Base-by-base conservation (phyloP, 169 alveolate genomes). In the Eimeria acervulina region DNA sequence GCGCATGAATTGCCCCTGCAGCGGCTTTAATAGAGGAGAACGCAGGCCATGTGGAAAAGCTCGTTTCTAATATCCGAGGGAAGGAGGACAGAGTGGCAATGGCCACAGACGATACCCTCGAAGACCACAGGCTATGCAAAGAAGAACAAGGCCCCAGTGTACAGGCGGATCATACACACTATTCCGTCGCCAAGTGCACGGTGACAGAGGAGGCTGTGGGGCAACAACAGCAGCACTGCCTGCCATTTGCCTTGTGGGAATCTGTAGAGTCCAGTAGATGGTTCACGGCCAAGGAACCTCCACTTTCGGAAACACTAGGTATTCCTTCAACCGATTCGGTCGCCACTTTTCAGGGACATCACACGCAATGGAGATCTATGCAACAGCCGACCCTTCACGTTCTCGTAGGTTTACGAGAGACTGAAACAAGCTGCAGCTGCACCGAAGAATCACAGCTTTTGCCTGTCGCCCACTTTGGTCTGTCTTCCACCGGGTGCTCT, bases 391-490 rank as follows among this genome's bases (percentile, higher is more conserved):
- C 81, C 4, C 81, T 70, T n/a, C 44, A 70, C 81, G 81, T 31
- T 70, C 81, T 31, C 10, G 81, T 70, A 28, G 47, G 81, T 44
- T 28, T 70, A 47, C 51, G 47, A 36, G 47, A 70, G 47, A 15
- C 12, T 13, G 51, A 70, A 5, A 70, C 81, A 4, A 15, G 81
- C 28, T 70, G 8, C 81, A 33, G 81, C 81, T 70, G 81, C 51
- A 33, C n/a, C 47, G 81, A 70, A 31, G 81, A 70, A 15, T 36
- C 28, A 44, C 81, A 70, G 51, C 44, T 36, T 36, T 36, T 70
- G 81, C 81, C 81, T 13, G 81, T 70, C 3, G 81, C 81, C 47
- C n/a, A 70, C 81, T 70, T 70, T 15, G 47, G 15, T 70, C 47
- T 70, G 10, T 70, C 81, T 15, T 33, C 81, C 51, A 33, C 81